phyloP scores from a whole-genome alignment of 2,329 filamentous ascomycete genomes.

The Raffaelea arxii region DNA sequence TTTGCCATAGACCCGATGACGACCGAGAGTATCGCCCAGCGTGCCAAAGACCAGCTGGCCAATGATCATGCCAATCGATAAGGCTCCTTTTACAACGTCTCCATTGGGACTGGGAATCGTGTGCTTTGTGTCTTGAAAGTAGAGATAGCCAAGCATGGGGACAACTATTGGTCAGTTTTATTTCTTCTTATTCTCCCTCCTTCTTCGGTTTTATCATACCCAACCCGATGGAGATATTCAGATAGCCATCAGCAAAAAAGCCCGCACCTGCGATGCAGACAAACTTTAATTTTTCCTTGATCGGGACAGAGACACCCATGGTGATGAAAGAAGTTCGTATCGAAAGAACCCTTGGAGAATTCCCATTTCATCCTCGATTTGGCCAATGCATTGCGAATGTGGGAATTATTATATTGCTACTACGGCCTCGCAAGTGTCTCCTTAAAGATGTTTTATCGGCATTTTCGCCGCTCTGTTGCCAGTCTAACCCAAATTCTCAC shows the following conservation, averaged over 20 bases:
- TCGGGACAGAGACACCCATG: too few species aligned
- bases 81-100: slow-evolving; percentile 56
- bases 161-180: background rate
- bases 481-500: too few species aligned
- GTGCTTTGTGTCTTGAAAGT: slow-evolving; percentile 1
- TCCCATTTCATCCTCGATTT: too few species aligned
- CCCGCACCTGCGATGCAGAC: background rate
- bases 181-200: background rate
- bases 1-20: slow-evolving; percentile 58
- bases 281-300: background rate
- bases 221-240: background rate
- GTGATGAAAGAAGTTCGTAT: too few species aligned
- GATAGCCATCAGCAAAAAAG: slow-evolving; percentile 1
- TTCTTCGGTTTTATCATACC: too few species aligned
- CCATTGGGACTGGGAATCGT: slow-evolving; percentile 44
- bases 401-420: too few species aligned
- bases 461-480: too few species aligned
- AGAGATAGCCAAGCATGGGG: slow-evolving; percentile 3
- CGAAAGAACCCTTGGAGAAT: too few species aligned
- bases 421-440: too few species aligned
- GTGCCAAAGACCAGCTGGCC: slow-evolving; percentile 55
- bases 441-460: too few species aligned
- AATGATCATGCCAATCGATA: slow-evolving; percentile 53
- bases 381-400: too few species aligned
- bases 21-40: slow-evolving; percentile 53